Percentiles rank a stretch among this genome's conserved stretches.
phyloP scores from a whole-genome alignment of 805 yeast genomes.

The Nakazawaea peltata region DNA sequence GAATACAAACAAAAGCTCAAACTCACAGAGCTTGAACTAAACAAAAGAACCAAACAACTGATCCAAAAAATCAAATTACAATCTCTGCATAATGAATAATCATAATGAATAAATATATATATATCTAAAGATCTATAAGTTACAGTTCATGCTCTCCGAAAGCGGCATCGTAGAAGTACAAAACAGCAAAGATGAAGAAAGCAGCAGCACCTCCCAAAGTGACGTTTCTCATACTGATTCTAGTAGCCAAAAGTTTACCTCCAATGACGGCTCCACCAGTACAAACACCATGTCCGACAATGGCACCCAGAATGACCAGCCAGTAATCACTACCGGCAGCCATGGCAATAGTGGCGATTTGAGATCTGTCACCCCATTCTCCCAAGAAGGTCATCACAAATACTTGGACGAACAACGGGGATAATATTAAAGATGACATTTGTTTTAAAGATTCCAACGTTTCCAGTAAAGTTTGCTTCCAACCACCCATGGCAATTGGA shows the following conservation, averaged over 20 bases:
- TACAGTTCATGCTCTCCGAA: conserved; percentile 13
- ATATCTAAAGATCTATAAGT: neutral
- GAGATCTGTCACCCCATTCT: conserved; percentile 99
- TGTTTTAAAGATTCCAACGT: conserved; percentile 33
- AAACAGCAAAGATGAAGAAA: conserved; percentile 71
- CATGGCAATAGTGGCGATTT: conserved; percentile 96
- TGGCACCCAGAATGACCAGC: conserved; percentile 83
- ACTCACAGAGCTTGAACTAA: conserved; percentile 16
- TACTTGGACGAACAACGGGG: conserved; percentile 91
- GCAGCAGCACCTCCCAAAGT: conserved; percentile 88
- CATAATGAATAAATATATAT: neutral
- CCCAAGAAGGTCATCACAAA: conserved; percentile 94
- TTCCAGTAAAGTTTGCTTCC: neutral
- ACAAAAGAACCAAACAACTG: conserved; percentile 33
- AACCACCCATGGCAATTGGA: conserved; percentile 6
- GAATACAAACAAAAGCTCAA: conserved; percentile 30
- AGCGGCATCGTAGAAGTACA: conserved; percentile 69
- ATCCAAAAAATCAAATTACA: conserved; percentile 31
- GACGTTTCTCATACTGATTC: conserved; percentile 84
- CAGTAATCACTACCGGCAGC: conserved; percentile 94
- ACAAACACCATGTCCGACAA: conserved; percentile 83
- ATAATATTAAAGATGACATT: conserved; percentile 55
- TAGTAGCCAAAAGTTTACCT: conserved; percentile 83
- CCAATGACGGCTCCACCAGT: conserved; percentile 89
- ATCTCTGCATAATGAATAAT: conserved; percentile 3